A percentile compares a stretch with the other conserved stretches of the same genome.
These are phyloP conservation scores for Tephrocybe sp. DNA, from an alignment of 768 basidiomycete genomes.

Conservation along the genomic window DNA sequence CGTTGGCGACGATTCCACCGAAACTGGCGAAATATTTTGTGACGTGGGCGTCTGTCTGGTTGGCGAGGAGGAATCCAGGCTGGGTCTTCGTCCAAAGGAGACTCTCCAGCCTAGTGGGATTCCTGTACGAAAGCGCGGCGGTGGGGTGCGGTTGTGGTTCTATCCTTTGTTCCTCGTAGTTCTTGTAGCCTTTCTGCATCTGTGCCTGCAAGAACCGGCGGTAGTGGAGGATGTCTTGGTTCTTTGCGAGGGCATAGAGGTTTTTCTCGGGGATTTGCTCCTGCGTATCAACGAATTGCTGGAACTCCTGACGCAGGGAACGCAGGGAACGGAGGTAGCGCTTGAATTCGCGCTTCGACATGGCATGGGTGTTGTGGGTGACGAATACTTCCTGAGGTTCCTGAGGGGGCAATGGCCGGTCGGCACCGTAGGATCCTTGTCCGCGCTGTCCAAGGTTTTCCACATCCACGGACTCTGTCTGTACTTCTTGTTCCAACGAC, in stretches of 20 bases:
- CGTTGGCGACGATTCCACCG: slow-evolving; percentile 37
- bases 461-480: slow-evolving; percentile 12
- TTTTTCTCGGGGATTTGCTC: slow-evolving; percentile 13
- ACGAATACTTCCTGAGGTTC: slow-evolving; percentile 18
- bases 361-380: slow-evolving; percentile 54
- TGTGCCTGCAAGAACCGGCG: slow-evolving; percentile 37
- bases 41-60: neutral
- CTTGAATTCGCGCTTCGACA: slow-evolving; percentile 57
- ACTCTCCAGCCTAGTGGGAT: slow-evolving; percentile 51
- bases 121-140: slow-evolving; percentile 61
- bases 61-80: slow-evolving; percentile 57
- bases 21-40: slow-evolving; percentile 34
- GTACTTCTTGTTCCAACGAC: slow-evolving; percentile 1
- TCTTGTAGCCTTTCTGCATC: slow-evolving; percentile 19
- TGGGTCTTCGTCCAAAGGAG: slow-evolving; percentile 47
- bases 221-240: slow-evolving; percentile 20
- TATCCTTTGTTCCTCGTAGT: slow-evolving; percentile 33
- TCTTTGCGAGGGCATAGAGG: slow-evolving; percentile 24
- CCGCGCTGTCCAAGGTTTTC: slow-evolving; percentile 22
- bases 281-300: slow-evolving; percentile 35
- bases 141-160: slow-evolving; percentile 63
- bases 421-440: slow-evolving; percentile 23
- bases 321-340: slow-evolving; percentile 61
- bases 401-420: neutral
- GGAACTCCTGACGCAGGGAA: slow-evolving; percentile 52